Conservation (phyloP, 768 basidiomycete genomes). For the Hypholoma sublateritium region DNA sequence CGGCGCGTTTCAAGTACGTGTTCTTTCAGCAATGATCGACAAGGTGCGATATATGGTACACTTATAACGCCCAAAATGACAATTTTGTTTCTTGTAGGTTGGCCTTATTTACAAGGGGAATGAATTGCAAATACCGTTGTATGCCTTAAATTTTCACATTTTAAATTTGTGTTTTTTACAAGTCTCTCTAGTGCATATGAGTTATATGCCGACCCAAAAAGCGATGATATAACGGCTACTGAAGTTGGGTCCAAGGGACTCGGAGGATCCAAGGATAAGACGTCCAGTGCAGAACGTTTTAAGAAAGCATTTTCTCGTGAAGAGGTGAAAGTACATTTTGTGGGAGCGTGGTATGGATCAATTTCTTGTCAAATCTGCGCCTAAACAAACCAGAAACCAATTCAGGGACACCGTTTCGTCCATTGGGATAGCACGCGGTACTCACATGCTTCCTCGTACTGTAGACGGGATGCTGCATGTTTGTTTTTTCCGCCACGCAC, state of each 20-base stretch:
- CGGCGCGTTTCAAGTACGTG: conserved; percentile 33
- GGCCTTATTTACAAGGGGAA: conserved; percentile 38
- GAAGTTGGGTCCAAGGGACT: background rate
- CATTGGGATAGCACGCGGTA: conserved; percentile 32
- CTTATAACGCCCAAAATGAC: too few relatives aligned
- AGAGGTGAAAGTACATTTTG: conserved; percentile 39
- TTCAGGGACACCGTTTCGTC: conserved; percentile 50
- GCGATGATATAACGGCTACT: background rate
- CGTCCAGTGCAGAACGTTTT: background rate
- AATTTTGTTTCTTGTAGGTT: background rate
- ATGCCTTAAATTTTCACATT: conserved; percentile 20
- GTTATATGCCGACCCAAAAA: background rate
- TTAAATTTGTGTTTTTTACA: too few relatives aligned
- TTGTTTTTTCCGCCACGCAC: conserved; percentile 44
- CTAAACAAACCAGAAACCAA: too few relatives aligned
- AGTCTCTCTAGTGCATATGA: conserved; percentile 1
- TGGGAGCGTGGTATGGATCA: conserved; percentile 41
- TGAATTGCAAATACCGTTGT: conserved; percentile 35
- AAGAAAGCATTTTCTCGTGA: conserved; percentile 18
- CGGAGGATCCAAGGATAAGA: too few relatives aligned
- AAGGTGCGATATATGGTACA: too few relatives aligned
- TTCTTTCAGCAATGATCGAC: background rate
- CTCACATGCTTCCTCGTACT: conserved; percentile 31
- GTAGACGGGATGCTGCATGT: conserved; percentile 26
- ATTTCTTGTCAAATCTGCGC: background rate